Evolutionary conservation across 345 rosid species (phyloP), one percentile per base, ranked within the genome.

Genomic region (Bretschneidera sinensis): DNA sequence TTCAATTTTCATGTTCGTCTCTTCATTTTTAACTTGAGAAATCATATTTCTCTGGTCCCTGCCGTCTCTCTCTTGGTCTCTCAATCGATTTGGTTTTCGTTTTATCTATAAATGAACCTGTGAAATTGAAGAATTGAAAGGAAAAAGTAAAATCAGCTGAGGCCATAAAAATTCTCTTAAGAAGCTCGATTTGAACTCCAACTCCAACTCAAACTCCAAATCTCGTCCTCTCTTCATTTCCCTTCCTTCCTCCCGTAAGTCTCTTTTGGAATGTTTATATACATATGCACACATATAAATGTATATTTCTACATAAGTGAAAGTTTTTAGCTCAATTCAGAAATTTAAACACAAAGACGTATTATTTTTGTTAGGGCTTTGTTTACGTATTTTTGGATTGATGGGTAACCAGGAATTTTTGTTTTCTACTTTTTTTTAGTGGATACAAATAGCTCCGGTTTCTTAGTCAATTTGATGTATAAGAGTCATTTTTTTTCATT

Each of bases 171-270:
- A 31, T 47, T 77, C 80, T 17, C 55, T 80, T 24, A 75, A 76
- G 73, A 72, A 74, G 34, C 83, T 84, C 15, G 74, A 77, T 61
- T 63, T 81, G 67, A 76, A 68, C 63, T 35, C 75, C 71, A 63
- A n/a, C n/a, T n/a, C n/a, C n/a, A n/a, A 16, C 17, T 69, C 68
- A 15, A 68, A 49, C 66, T 16, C 65, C 17, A 74, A 67, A 53
- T 64, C 65, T 15, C 34, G 52, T 23, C 55, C 21, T 57, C 50
- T 59, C 70, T 6, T 55, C 34, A 21, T 75, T 43, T 43, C 71
- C 53, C 58, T 60, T 25, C 69, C 70, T 64, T 74, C 80, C 22
- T 64, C 78, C n/a, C 63, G 91, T 83, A 74, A 66, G 61, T 54
- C n/a, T n/a, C 58, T 51, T 43, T 53, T 28, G n/a, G n/a, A n/a